Evolutionary conservation across 2,329 filamentous ascomycete genomes (phyloP).

Genomic region (Cordyceps javanica): DNA sequence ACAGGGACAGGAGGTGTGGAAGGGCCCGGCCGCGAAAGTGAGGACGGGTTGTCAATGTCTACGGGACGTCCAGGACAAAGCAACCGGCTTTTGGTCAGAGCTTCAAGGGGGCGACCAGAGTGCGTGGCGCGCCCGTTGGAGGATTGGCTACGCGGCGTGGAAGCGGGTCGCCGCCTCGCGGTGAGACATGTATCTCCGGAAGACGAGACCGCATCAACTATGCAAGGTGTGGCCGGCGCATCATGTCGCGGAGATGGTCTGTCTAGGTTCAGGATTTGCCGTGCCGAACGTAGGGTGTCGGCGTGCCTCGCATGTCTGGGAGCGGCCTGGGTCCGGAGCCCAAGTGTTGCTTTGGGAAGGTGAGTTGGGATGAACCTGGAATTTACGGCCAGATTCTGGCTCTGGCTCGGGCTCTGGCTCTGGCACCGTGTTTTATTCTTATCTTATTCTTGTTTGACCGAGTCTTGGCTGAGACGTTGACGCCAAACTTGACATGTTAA

Average conservation of each 20-base stretch:
- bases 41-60: neutral
- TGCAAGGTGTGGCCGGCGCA: neutral
- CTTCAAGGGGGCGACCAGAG: neutral
- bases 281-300: neutral
- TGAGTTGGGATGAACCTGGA: too few species aligned
- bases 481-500: neutral
- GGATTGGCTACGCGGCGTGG: neutral
- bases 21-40: constrained; percentile 6
- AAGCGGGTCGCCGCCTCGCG: neutral
- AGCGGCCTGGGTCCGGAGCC: neutral
- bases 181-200: constrained; percentile 3
- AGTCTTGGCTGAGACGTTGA: neutral
- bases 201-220: neutral
- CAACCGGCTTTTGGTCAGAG: neutral
- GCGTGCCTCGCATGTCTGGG: too few species aligned
- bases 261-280: neutral
- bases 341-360: neutral
- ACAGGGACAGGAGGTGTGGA: neutral
- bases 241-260: neutral
- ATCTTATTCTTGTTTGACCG: neutral
- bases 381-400: neutral
- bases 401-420: too few species aligned
- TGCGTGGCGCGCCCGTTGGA: constrained; percentile 1
- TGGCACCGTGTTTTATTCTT: too few species aligned
- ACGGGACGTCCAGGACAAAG: neutral